phyloP scores from a whole-genome alignment of 1,284 basidiomycete species.

The Anthracocystis setariae region DNA sequence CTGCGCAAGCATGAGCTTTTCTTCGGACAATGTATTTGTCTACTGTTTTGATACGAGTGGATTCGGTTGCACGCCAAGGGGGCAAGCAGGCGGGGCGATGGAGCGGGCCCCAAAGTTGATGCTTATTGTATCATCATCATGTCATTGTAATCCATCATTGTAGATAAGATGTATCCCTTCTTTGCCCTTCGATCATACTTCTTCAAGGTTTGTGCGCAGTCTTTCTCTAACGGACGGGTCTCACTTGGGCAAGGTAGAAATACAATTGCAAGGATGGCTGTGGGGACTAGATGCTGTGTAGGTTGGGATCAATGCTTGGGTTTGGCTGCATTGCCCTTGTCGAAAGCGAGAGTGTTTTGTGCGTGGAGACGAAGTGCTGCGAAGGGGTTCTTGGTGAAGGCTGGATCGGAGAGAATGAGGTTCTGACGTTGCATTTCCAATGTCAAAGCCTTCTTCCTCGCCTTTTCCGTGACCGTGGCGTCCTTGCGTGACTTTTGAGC shows the following conservation, averaged over 20 bases:
- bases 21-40: not conserved
- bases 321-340: slow-evolving; percentile 23
- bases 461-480: slow-evolving; percentile 52
- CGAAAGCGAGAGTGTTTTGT: slow-evolving; percentile 58
- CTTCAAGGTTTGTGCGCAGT: not conserved
- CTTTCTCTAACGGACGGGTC: not conserved
- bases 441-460: slow-evolving; percentile 52
- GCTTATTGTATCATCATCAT: slow-evolving; percentile 11
- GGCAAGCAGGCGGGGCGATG: not conserved
- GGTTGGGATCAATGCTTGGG: slow-evolving; percentile 11
- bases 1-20: slow-evolving; percentile 49
- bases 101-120: slow-evolving; percentile 3
- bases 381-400: slow-evolving; percentile 57
- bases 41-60: too few species aligned
- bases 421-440: slow-evolving; percentile 59
- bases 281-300: not conserved
- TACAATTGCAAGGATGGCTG: slow-evolving; percentile 32
- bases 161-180: slow-evolving; percentile 7
- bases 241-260: not conserved
- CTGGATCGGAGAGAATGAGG: slow-evolving; percentile 55
- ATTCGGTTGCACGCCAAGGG: not conserved
- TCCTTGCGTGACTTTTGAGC: slow-evolving; percentile 25
- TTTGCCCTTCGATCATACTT: not conserved
- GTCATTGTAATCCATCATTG: slow-evolving; percentile 21
- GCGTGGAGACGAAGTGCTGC: slow-evolving; percentile 62